These are phyloP conservation scores for Xanthoceras sorbifolium DNA, from an alignment of 345 rosid genomes.

Conservation along the genomic window DNA sequence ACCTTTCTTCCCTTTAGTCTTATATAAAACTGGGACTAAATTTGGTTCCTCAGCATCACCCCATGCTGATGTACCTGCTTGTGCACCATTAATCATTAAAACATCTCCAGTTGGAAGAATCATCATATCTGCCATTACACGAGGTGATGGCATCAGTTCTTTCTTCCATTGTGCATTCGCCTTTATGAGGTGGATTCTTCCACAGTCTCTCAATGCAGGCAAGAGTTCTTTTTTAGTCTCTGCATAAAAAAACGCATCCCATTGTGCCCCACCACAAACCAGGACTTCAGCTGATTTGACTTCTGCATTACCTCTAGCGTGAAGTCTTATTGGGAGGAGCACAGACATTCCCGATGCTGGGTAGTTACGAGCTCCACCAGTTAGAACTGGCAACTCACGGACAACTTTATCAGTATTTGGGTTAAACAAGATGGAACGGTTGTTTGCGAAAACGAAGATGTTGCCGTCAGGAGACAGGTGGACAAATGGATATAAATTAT, in stretches of 20 bases:
- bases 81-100: conserved; percentile 71
- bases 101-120: conserved; percentile 74
- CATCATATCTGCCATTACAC: conserved; percentile 77
- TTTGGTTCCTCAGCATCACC: conserved; percentile 63
- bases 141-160: conserved; percentile 62
- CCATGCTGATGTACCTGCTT: conserved; percentile 72
- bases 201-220: conserved; percentile 43
- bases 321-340: conserved; percentile 48
- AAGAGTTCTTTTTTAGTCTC: conserved; percentile 18
- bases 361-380: conserved; percentile 37
- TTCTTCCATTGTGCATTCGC: conserved; percentile 54
- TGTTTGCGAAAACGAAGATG: conserved; percentile 24
- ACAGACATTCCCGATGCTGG: conserved; percentile 30
- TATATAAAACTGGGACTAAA: conserved; percentile 55
- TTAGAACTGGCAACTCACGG: conserved; percentile 30
- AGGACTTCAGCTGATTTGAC: conserved; percentile 51
- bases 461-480: conserved; percentile 40
- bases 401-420: conserved; percentile 27
- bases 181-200: conserved; percentile 40
- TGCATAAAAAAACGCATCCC: conserved; percentile 45
- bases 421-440: conserved; percentile 20
- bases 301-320: conserved; percentile 6
- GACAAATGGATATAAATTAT: conserved; percentile 22
- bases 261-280: conserved; percentile 59
- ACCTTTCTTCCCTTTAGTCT: conserved; percentile 18